Evolutionary conservation across 148 eudicot species (phyloP), one percentile per base, ranked within the genome.

Genomic region (Bassia scoparia): DNA sequence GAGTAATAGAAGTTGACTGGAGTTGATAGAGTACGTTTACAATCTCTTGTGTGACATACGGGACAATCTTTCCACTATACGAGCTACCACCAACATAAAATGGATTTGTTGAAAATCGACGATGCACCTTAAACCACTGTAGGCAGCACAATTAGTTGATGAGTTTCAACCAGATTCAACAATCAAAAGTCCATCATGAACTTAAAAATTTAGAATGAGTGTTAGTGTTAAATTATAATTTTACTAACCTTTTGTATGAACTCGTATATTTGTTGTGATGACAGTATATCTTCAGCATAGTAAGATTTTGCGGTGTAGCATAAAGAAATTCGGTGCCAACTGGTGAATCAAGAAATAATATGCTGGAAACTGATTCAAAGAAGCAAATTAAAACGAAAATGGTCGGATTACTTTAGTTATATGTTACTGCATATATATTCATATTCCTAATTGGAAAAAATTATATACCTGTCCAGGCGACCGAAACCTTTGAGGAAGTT

Each of bases 61-160:
- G 69, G 52, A 66, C 52, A 7, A 43, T 43, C 27, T 41, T 15
- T 43, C 69, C 69, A 66, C 69, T 41, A 16, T 41, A 41, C 33
- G 69, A 66, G 69, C 69, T 66, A 13, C 69, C 69, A 43, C 69
- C 69, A 66, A 66, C 20, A 6, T 66, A 66, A 33, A 66, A 30
- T 23, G 69, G 34, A 23, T 66, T 66, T 43, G 18, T 24, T 44
- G 33, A 9, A 26, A 43, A 66, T 5, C 15, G 69, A 66, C 52
- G 69, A 66, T 66, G 69, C 18, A 41, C 53, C 21, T 0, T 24
- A 44, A 43, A 9, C 29, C 49, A 66, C 69, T 66, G 52, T 49
- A 41, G 8, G 46, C 46, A 41, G 8, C 46, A 41, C 46, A 41
- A 41, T 41, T 41, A 41, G 13, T 41, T 8, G 46, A 37, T 11